Percentiles rank a stretch among this genome's conserved stretches.
Evolutionary conservation across 2,329 filamentous ascomycete genomes (phyloP).

Genomic region (Fusarium tjaetaba): DNA sequence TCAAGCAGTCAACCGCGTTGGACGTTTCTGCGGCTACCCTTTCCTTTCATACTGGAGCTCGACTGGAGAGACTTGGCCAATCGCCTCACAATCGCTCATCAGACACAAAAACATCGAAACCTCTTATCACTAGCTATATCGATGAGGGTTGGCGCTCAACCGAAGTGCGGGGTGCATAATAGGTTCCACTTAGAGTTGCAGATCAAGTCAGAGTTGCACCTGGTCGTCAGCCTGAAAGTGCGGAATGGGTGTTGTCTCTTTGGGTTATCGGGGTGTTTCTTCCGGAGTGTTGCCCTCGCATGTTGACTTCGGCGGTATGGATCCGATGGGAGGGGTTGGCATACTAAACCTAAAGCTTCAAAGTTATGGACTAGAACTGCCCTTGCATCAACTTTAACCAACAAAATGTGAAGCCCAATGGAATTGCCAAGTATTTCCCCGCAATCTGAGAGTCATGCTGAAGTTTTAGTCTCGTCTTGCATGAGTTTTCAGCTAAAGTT

Average conservation of each 20-base stretch:
- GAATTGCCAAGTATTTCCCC: background rate
- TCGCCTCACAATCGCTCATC: background rate
- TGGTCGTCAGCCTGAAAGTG: background rate
- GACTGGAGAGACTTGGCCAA: background rate
- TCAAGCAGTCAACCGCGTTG: background rate
- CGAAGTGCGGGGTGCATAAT: constrained; percentile 18
- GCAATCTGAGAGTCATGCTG: background rate
- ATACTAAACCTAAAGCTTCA: background rate
- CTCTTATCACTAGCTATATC: background rate
- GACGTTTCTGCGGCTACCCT: background rate
- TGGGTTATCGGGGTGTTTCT: background rate
- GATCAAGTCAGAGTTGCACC: background rate
- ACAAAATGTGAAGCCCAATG: background rate
- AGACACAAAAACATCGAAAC: background rate
- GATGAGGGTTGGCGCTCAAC: background rate
- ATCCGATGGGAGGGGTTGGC: background rate
- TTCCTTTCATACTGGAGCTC: background rate
- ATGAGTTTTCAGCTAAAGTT: background rate
- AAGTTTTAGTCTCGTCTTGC: background rate
- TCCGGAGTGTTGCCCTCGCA: background rate
- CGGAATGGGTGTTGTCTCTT: background rate
- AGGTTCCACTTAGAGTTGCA: background rate
- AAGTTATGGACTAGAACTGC: background rate
- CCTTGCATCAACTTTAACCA: background rate
- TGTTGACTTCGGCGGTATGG: background rate